These are phyloP conservation scores for Nothopassalora personata DNA, from an alignment of 2,329 filamentous ascomycete species.

Conservation along the genomic window DNA sequence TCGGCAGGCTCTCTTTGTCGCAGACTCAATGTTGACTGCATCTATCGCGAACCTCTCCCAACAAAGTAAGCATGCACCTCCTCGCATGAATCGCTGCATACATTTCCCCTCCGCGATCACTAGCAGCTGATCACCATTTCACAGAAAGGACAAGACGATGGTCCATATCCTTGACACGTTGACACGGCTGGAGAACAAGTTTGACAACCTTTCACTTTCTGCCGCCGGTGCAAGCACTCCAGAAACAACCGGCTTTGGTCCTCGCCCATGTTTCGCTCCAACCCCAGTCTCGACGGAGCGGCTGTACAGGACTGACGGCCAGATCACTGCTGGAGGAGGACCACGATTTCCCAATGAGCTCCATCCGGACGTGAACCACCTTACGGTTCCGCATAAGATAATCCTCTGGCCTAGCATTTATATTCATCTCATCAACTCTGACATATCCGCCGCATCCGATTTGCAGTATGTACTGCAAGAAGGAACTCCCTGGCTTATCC, in stretches of 20 bases:
- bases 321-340: background rate
- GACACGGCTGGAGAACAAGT: slow-evolving; percentile 51
- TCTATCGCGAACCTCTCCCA: slow-evolving; percentile 56
- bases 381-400: slow-evolving; percentile 48
- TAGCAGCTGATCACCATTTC: background rate
- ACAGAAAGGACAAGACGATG: slow-evolving; percentile 58
- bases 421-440: slow-evolving; percentile 33
- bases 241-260: slow-evolving; percentile 14
- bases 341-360: slow-evolving; percentile 17
- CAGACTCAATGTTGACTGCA: slow-evolving; percentile 54
- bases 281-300: slow-evolving; percentile 8
- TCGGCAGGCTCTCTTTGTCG: slow-evolving; percentile 46
- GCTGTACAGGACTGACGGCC: slow-evolving; percentile 4
- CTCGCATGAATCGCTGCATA: background rate
- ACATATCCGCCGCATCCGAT: slow-evolving; percentile 31
- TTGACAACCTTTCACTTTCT: slow-evolving; percentile 40
- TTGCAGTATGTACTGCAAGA: slow-evolving; percentile 35
- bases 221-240: slow-evolving; percentile 11
- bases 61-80: slow-evolving; percentile 51
- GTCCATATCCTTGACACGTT: slow-evolving; percentile 56
- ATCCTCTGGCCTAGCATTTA: slow-evolving; percentile 44
- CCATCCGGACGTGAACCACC: slow-evolving; percentile 25
- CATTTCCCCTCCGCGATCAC: background rate
- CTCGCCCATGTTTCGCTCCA: slow-evolving; percentile 9
- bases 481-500: slow-evolving; percentile 37